Evolutionary conservation across 805 yeast species (phyloP), one percentile per base, ranked within the genome.

Genomic region (Cyberlindnera xishuangbannaensis): DNA sequence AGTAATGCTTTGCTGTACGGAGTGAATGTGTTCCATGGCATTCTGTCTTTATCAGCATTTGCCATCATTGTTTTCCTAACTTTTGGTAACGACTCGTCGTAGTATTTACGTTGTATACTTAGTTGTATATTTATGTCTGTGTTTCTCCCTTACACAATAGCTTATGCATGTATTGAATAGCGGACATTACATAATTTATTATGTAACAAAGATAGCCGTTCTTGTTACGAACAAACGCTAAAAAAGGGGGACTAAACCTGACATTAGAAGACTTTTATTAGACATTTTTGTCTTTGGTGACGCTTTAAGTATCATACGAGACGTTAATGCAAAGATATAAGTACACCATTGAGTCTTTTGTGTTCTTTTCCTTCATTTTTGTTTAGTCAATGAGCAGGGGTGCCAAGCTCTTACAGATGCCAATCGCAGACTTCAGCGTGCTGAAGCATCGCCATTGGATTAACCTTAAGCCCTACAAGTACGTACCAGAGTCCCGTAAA

Each of bases 381-480:
- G n/a, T n/a, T n/a, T n/a, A n/a, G n/a, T n/a, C n/a, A n/a, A n/a
- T n/a, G n/a, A n/a, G n/a, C n/a, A n/a, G n/a, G n/a, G n/a, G n/a
- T n/a, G n/a, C n/a, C n/a, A n/a, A n/a, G n/a, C n/a, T n/a, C 14
- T 10, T 13, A 24, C 15, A 12, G 4, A 24, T 20, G 15, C 16
- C 15, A 10, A 18, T 6, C 20, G 2, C 25, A 4, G 26, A 34
- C 19, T 28, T 36, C 18, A 38, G 30, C 16, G 39, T 40, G 5
- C 31, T 37, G 15, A 36, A 37, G 18, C 45, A 43, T 19, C 44
- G 50, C 12, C 45, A 41, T 24, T 45, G 50, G 50, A 20, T 45
- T n/a, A n/a, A 25, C 5, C 30, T 43, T 5, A 5, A 13, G 7
- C 28, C 37, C 1, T 15, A 11, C 9, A 10, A 15, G 4, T n/a